Conservation (phyloP, 1,284 basidiomycete species). For the Ganoderma meredithae region DNA sequence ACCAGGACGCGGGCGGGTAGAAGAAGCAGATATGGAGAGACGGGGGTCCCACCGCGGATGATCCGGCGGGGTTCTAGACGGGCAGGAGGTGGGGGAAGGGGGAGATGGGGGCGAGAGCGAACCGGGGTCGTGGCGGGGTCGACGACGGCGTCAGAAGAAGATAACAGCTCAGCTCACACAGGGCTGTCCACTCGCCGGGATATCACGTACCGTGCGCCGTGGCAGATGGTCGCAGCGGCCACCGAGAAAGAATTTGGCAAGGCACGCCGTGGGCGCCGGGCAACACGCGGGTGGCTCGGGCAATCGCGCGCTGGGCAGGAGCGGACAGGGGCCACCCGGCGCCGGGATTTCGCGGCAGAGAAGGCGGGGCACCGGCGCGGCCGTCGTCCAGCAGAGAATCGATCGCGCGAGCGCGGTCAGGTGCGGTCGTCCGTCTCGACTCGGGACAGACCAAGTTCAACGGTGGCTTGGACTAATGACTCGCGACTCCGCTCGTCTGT, state of each 20-base stretch:
- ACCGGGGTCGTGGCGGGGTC: conserved; percentile 19
- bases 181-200: conserved; percentile 16
- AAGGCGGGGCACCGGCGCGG: neutral
- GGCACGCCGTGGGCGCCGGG: conserved; percentile 9
- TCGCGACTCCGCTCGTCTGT: conserved; percentile 23
- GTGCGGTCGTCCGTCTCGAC: neutral
- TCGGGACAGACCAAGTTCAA: neutral
- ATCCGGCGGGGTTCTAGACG: conserved; percentile 28
- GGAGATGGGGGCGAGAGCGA: conserved; percentile 15
- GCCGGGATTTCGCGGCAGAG: conserved; percentile 1
- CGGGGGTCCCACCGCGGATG: conserved; percentile 29
- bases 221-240: conserved; percentile 21
- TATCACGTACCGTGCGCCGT: conserved; percentile 13
- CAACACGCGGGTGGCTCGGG: conserved; percentile 4
- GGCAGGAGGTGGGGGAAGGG: conserved; percentile 12
- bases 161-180: neutral
- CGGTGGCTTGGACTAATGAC: conserved; percentile 22
- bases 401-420: conserved; percentile 11
- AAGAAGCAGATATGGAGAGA: conserved; percentile 21
- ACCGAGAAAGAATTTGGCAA: conserved; percentile 2
- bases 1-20: conserved; percentile 17
- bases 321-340: conserved; percentile 6
- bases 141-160: conserved; percentile 20
- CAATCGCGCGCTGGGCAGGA: neutral
- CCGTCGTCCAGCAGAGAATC: conserved; percentile 9